Base-by-base conservation (phyloP, 2,329 filamentous ascomycete genomes). In the Ophiostoma sp. region DNA sequence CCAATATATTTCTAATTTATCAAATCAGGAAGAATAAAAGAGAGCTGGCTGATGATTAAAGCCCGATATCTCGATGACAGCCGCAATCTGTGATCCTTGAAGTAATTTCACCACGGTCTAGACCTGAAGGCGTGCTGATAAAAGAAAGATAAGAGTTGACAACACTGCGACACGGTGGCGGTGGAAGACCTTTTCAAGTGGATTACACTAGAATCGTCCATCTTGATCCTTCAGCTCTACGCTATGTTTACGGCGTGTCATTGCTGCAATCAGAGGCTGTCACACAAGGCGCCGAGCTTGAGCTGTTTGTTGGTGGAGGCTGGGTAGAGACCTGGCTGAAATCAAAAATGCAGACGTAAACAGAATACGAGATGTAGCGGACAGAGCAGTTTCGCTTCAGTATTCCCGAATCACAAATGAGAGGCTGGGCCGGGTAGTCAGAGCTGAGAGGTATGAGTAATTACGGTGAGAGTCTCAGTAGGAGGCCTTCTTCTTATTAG, bases 401-500 rank as follows among this genome's bases (percentile, higher is more conserved):
- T 40, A 60, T 60, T 60, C 27, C 55, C 27, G 55, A 60, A 60
- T n/a, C n/a, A n/a, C 16, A n/a, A 52, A 52, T 12, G 8, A 55
- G 18, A 55, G 49, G 49, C 49, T 55, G 18, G 49, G 49, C 12
- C 18, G n/a, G 18, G 18, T 55, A 18, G 12, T 44, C 6, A 49
- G 47, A 49, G 49, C 18, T 55, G n/a, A 55, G 11, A 36, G 49
- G n/a, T 27, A 27, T 55, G 49, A 55, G 7, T 36, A 55, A 55
- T 27, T n/a, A 55, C n/a, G 49, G 49, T 55, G 18, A 27, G 49
- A n/a, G 4, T 55, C 49, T 27, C 27, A 27, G 27, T 27, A 27
- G 49, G 16, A 55, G 49, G 14, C n/a, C 9, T 6, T 18, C 4
- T 0, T 18, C 27, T n/a, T 55, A 55, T 27, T 55, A 27, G 49